Base-by-base conservation (phyloP, 345 rosid genomes). In the Eucalyptus paniculata region DNA sequence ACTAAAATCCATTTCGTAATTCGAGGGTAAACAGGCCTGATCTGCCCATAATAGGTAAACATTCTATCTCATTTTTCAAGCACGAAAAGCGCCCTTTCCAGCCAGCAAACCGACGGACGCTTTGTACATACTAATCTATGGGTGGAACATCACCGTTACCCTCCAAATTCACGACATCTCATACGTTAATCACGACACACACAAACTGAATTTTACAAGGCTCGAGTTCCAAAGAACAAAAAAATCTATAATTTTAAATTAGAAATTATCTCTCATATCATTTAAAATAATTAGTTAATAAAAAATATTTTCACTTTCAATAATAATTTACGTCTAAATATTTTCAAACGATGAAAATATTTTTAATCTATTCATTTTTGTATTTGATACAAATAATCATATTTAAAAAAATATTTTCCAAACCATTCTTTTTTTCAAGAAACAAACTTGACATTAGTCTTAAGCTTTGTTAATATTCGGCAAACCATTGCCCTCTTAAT, bases 311-410 rank as follows among this genome's bases (percentile, higher is more conserved):
- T 53, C 26, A 53, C 0, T 53, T 53, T 53, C 26, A 19, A 19
- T 1, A 53, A 8, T 53, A 4, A 53, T 21, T 53, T 19, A 1
- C 21, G 11, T 21, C 2, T 53, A 21, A 53, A 53, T 53, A 53
- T 53, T 53, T 53, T 53, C 2, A 26, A 19, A 3, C 26, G 1
- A 53, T 53, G 0, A 0, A 8, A 21, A 53, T 21, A 19, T 19
- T 3, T 19, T 53, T 19, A 0, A 0, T 4, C 23, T 0, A 19
- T 19, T 53, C 58, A 19, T 1, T 53, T 53, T 19, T 19, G 24
- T 53, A 53, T 3, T 19, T 19, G 9, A 19, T 53, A 53, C 24
- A 19, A 53, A 53, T 53, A 53, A 53, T 19, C 26, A 53, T 53
- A 19, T 53, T 53, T 8, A 19, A 53, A 53, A 53, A 8, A 53